These are phyloP conservation scores for Chalaropsis thielavioides DNA, from an alignment of 2,329 filamentous ascomycete species.

Conservation along the genomic window DNA sequence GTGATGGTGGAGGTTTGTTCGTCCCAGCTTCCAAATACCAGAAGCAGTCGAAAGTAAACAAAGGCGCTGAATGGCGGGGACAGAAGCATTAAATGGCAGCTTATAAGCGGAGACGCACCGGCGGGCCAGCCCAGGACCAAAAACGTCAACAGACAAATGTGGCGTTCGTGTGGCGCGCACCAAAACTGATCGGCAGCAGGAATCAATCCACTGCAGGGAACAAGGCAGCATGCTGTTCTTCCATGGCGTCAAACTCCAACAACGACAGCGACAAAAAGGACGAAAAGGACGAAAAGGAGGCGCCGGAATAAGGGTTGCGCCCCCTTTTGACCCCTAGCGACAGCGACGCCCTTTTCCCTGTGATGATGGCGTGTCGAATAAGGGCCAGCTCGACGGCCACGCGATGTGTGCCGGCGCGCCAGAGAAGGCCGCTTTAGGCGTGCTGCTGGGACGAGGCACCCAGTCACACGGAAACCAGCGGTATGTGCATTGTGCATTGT, in stretches of 20 bases:
- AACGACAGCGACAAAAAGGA: background rate
- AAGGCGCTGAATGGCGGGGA: background rate
- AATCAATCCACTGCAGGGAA: background rate
- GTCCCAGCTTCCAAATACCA: background rate
- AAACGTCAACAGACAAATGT: background rate
- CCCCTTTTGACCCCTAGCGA: background rate
- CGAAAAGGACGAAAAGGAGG: background rate
- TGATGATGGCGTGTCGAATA: too few species aligned
- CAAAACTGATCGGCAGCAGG: too few species aligned
- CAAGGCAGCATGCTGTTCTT: background rate
- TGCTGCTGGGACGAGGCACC: background rate
- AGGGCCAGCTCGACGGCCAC: too few species aligned
- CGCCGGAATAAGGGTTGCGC: background rate
- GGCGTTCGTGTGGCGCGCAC: background rate
- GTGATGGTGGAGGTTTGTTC: background rate
- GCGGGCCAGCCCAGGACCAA: background rate
- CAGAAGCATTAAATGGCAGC: background rate
- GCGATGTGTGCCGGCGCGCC: too few species aligned
- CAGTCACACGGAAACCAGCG: background rate
- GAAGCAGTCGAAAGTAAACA: background rate
- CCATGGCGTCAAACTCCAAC: background rate
- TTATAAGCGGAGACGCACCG: background rate
- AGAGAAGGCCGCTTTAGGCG: too few species aligned
- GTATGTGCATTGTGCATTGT: too few species aligned
- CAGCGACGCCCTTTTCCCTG: too few species aligned